phyloP scores from a whole-genome alignment of 2,329 filamentous ascomycete species.

The Laburnicola sp. region DNA sequence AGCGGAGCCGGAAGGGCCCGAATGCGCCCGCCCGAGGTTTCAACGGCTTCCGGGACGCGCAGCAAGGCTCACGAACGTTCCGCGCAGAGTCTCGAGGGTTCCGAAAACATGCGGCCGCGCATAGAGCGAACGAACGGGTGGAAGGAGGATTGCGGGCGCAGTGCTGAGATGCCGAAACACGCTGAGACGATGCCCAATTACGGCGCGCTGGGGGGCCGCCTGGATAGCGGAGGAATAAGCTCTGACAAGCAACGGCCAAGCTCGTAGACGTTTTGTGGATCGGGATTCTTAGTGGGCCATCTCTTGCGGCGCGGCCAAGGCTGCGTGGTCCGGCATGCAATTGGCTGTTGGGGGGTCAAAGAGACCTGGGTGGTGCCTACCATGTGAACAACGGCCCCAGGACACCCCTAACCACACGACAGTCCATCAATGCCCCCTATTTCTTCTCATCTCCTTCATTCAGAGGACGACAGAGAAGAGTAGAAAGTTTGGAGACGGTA shows the following conservation, averaged over 20 bases:
- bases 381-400: too few relatives aligned
- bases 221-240: conserved; percentile 9
- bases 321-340: background rate
- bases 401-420: too few relatives aligned
- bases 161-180: conserved; percentile 9
- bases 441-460: too few relatives aligned
- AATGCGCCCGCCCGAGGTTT: background rate
- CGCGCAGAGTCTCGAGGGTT: background rate
- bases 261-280: background rate
- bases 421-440: too few relatives aligned
- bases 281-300: background rate
- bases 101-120: conserved; percentile 2
- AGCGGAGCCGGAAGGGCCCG: background rate
- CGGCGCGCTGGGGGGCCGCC: background rate
- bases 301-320: background rate
- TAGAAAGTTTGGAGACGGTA: too few relatives aligned
- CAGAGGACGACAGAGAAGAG: too few relatives aligned
- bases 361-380: too few relatives aligned
- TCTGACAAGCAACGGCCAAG: conserved; percentile 16
- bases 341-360: background rate
- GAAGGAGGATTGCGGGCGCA: conserved; percentile 10
- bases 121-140: conserved; percentile 3
- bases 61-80: conserved; percentile 1
- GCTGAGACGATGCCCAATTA: conserved; percentile 5
- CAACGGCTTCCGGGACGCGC: conserved; percentile 1